A percentile compares a stretch with the other conserved stretches of the same genome.
Evolutionary conservation across 805 yeast species (phyloP).

Genomic region (Candida boidinii): DNA sequence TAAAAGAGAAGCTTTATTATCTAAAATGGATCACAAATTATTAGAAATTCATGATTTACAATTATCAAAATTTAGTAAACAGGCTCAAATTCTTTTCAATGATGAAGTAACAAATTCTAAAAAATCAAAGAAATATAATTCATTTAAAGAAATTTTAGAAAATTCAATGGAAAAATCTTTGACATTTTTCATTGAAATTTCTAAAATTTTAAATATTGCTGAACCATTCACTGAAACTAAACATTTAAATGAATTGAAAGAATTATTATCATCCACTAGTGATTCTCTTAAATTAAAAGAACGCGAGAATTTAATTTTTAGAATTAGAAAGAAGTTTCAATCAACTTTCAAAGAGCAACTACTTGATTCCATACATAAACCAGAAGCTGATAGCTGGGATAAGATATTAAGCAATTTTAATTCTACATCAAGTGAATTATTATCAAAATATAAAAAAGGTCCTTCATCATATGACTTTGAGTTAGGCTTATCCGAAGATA

Average conservation of each 20-base stretch:
- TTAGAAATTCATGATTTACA: constrained; percentile 34
- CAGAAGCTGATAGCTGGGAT: constrained; percentile 56
- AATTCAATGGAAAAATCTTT: constrained; percentile 7
- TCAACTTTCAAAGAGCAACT: constrained; percentile 42
- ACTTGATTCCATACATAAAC: constrained; percentile 37
- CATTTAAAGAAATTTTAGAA: constrained; percentile 8
- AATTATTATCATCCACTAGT: constrained; percentile 18
- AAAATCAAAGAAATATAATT: constrained; percentile 14
- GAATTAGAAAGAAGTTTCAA: constrained; percentile 37
- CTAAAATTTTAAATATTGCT: constrained; percentile 24
- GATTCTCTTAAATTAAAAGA: constrained; percentile 30
- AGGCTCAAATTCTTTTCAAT: constrained; percentile 23
- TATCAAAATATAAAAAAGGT: constrained; percentile 23
- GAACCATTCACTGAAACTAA: constrained; percentile 23
- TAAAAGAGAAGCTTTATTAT: constrained; percentile 41
- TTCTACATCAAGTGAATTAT: constrained; percentile 18
- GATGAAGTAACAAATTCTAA: constrained; percentile 14
- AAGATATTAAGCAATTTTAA: constrained; percentile 37
- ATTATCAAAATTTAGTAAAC: constrained; percentile 27
- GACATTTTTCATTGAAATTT: constrained; percentile 21
- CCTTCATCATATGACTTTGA: constrained; percentile 45
- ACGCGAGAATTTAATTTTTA: constrained; percentile 31
- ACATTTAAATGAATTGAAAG: constrained; percentile 26
- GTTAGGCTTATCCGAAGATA: constrained; percentile 44
- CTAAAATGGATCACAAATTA: constrained; percentile 39